Conservation (phyloP, 306 rosid species). For the Medicago arabica region DNA sequence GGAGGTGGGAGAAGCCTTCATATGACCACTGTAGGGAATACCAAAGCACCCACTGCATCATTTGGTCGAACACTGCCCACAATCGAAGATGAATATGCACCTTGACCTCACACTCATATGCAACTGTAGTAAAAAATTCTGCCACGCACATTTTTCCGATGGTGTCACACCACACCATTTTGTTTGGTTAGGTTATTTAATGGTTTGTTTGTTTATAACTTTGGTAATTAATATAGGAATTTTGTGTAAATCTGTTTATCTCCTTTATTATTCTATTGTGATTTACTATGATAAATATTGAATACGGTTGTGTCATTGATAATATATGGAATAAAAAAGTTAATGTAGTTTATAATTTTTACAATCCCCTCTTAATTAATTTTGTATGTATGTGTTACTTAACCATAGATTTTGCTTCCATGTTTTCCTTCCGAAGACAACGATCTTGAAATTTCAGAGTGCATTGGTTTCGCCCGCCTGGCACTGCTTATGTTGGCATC, state of each 20-base stretch:
- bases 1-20: not conserved
- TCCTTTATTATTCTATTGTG: not conserved
- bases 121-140: not conserved
- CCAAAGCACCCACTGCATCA: not conserved
- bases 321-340: too few relatives aligned
- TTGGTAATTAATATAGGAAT: not conserved
- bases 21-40: not conserved
- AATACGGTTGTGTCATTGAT: too few relatives aligned
- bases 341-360: too few relatives aligned
- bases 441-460: too few relatives aligned
- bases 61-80: not conserved
- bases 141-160: not conserved
- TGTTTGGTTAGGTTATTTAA: not conserved
- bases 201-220: not conserved
- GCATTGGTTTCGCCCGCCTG: too few relatives aligned
- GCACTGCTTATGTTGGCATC: too few relatives aligned
- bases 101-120: not conserved
- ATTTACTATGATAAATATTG: too few relatives aligned
- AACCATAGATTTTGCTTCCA: too few relatives aligned
- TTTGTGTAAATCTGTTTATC: not conserved
- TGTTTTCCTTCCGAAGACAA: too few relatives aligned
- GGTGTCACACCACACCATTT: not conserved
- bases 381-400: too few relatives aligned
- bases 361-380: too few relatives aligned
- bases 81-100: not conserved